phyloP scores from a whole-genome alignment of 2,329 filamentous ascomycete species.

The Aspergillus caelatus region DNA sequence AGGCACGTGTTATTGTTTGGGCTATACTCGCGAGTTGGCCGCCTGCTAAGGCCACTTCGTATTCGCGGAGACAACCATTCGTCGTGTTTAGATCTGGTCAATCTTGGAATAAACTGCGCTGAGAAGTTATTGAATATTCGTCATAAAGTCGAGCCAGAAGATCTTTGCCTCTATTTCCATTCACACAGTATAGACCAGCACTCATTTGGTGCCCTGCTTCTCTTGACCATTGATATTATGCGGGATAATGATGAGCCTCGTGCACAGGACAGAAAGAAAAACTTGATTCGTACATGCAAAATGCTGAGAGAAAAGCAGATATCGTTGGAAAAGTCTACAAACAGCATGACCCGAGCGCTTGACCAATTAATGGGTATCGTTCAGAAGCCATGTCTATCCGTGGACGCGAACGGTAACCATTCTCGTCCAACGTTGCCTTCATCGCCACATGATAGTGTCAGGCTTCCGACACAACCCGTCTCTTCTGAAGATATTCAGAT shows the following conservation, averaged over 20 bases:
- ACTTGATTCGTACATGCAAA: neutral
- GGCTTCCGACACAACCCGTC: neutral
- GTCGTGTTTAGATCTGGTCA: neutral
- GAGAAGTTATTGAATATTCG: neutral
- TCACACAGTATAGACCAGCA: constrained; percentile 3
- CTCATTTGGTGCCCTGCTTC: neutral
- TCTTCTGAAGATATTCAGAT: neutral
- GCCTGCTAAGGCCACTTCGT: neutral
- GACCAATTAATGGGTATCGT: neutral
- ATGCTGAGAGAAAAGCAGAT: neutral
- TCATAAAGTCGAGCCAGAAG: neutral
- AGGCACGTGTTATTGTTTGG: neutral
- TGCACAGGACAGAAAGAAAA: neutral
- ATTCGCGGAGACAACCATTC: neutral
- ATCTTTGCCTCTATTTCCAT: neutral
- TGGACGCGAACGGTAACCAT: neutral
- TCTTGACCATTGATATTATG: neutral
- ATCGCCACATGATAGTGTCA: neutral
- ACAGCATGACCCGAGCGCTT: neutral
- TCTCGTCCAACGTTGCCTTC: neutral
- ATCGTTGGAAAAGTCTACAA: neutral
- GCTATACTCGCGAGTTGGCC: neutral
- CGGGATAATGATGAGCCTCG: neutral
- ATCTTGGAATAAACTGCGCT: neutral
- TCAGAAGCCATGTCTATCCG: neutral